Percentiles rank a stretch among this genome's conserved stretches.
Evolutionary conservation across 805 yeast species (phyloP).

Genomic region (Scheffersomyces ergatensis): DNA sequence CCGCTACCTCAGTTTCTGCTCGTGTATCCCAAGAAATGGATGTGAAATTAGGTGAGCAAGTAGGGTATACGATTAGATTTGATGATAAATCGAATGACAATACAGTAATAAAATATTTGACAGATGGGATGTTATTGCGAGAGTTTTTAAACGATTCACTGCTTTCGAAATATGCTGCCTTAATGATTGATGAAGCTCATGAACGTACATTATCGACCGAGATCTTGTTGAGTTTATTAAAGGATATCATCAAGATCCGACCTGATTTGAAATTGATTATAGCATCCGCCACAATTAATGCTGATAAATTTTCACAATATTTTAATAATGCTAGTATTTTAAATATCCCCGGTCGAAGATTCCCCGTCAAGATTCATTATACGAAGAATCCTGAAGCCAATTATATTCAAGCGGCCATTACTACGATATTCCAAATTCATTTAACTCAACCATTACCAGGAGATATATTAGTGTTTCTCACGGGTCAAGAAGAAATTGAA

Average conservation of each 20-base stretch:
- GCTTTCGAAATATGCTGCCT: constrained; percentile 65
- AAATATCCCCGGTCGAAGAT: constrained; percentile 89
- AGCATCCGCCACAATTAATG: constrained; percentile 94
- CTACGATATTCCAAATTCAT: constrained; percentile 87
- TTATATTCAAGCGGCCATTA: constrained; percentile 84
- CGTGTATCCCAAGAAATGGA: constrained; percentile 91
- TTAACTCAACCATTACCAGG: constrained; percentile 63
- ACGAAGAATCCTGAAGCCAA: constrained; percentile 88
- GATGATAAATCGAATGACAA: constrained; percentile 68
- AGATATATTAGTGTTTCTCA: constrained; percentile 84
- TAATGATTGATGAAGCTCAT: constrained; percentile 97
- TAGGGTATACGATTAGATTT: constrained; percentile 86
- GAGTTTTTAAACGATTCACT: constrained; percentile 81
- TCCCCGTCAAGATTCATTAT: constrained; percentile 83
- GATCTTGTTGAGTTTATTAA: constrained; percentile 71
- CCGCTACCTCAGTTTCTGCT: constrained; percentile 86
- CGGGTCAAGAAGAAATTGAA: constrained; percentile 97
- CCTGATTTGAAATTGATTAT: constrained; percentile 73
- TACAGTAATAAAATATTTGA: constrained; percentile 83
- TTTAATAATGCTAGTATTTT: constrained; percentile 84
- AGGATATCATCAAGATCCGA: constrained; percentile 61
- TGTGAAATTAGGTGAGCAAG: constrained; percentile 75
- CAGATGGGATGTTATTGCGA: constrained; percentile 91
- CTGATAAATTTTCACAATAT: constrained; percentile 78
- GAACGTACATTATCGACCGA: constrained; percentile 95